Evolutionary conservation across 257 asterid species (phyloP), one percentile per base, ranked within the genome.

Genomic region (Fraxinus cuspidata): DNA sequence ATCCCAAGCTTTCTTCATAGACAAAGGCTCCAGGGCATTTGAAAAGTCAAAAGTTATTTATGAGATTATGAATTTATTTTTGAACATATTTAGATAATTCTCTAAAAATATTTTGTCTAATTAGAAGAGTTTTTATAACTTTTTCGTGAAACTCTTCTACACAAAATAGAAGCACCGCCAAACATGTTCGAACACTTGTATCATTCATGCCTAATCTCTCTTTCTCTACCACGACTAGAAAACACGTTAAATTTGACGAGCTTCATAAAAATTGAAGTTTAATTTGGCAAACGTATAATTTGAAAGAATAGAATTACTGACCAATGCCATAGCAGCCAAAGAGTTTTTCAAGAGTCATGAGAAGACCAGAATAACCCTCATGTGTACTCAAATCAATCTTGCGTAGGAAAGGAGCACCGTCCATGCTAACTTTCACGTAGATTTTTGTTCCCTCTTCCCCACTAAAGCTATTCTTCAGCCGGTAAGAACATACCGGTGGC

Each of bases 361-460:
- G 78, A 69, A 94, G 94, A 78, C 87, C 81, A 66, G 80, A 65
- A 15, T 94, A 92, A 2, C 78, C 75, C 72, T 85, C 88, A 11
- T 87, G 87, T 29, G 21, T 77, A 27, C 79, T 71, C 87, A 94
- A 79, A 79, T 91, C 96, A 70, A 94, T 81, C 87, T 94, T 94
- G 40, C 98, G 83, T 72, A 94, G 86, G 77, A 88, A 92, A 0
- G 97, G 98, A 0, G 92, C 98, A 2, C 98, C 98, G 53, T 92
- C 98, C 91, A 92, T 83, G 87, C 97, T 87, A 60, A 94, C 97
- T 72, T 94, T 94, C 80, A 92, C 97, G 84, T 89, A 89, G 88
- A 85, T 83, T 51, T 83, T 85, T 47, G 49, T 7, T 63, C 7
- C 68, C 34, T 23, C 68, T 25, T 63, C 68, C 70, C 71, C 77